These are phyloP conservation scores for Aurifilum marmelostoma DNA, from an alignment of 2,329 filamentous ascomycete genomes.

Conservation along the genomic window DNA sequence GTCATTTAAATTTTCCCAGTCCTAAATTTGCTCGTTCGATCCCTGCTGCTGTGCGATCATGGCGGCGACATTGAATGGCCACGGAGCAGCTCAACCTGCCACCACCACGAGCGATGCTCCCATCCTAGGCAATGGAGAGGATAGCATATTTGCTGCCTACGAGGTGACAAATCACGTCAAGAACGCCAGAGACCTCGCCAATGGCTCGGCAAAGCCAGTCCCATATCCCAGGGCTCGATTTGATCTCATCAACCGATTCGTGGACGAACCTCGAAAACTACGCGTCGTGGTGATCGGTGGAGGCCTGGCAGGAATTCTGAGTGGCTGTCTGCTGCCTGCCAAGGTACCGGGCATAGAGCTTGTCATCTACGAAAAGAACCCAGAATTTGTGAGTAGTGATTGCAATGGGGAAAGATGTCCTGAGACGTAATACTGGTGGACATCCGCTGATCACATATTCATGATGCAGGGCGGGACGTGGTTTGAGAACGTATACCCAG, in stretches of 20 bases:
- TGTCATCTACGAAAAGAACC: constrained; percentile 70
- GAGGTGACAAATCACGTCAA: constrained; percentile 7
- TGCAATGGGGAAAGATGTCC: neutral
- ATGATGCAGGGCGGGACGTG: constrained; percentile 52
- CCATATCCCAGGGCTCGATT: constrained; percentile 32
- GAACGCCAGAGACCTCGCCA: neutral
- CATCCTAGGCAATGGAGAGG: constrained; percentile 5
- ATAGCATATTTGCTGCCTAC: neutral
- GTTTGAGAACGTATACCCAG: constrained; percentile 63
- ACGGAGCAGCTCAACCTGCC: neutral
- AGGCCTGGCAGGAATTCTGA: constrained; percentile 64
- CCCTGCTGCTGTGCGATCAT: neutral
- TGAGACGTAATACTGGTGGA: neutral
- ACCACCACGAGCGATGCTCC: neutral
- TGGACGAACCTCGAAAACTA: constrained; percentile 52
- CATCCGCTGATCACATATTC: constrained; percentile 14
- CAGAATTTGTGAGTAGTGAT: constrained; percentile 58
- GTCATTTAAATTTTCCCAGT: neutral
- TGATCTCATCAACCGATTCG: constrained; percentile 42
- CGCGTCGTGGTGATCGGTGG: constrained; percentile 67
- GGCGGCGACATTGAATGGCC: neutral
- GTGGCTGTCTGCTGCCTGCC: constrained; percentile 66
- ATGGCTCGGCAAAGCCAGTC: constrained; percentile 6
- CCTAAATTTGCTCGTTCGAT: neutral
- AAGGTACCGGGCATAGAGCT: constrained; percentile 71